Conservation (phyloP, 192 early-diverging fungal species). For the Umbelopsis sp. region DNA sequence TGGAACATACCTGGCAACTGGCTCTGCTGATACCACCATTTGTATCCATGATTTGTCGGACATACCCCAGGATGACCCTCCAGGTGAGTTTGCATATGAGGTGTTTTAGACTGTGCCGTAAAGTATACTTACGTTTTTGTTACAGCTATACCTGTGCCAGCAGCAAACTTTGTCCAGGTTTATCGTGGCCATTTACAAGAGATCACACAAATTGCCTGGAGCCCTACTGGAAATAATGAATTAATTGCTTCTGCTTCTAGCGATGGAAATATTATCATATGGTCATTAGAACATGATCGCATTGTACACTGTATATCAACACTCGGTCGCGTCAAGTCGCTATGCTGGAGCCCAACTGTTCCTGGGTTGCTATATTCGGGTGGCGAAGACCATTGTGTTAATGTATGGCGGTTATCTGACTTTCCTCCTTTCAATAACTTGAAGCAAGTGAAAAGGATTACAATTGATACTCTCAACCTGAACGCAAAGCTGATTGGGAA, state of each 20-base stretch:
- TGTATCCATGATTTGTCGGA: background rate
- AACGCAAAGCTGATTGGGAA: conserved; percentile 2
- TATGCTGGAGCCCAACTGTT: conserved; percentile 14
- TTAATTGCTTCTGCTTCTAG: conserved; percentile 1
- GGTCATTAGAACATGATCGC: too few species aligned
- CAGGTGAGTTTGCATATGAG: background rate
- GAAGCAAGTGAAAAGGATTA: background rate
- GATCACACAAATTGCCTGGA: conserved; percentile 1
- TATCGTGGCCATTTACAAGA: background rate
- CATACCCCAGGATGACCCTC: background rate
- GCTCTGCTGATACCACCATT: conserved; percentile 4
- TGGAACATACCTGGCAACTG: background rate
- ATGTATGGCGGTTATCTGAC: background rate
- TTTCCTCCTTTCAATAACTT: background rate
- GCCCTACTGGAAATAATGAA: background rate
- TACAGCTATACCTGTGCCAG: conserved; percentile 2
- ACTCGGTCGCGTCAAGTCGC: background rate
- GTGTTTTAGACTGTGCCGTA: background rate
- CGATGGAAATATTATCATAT: conserved; percentile 13
- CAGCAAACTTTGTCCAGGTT: background rate
- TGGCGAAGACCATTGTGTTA: background rate
- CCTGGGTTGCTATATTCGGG: background rate
- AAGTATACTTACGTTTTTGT: background rate
- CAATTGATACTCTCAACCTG: background rate
- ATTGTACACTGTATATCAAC: background rate